Evolutionary conservation across 352 stramenopile genomes (phyloP), one percentile per base, ranked within the genome.

Genomic region (Elongisporangium anandrum): DNA sequence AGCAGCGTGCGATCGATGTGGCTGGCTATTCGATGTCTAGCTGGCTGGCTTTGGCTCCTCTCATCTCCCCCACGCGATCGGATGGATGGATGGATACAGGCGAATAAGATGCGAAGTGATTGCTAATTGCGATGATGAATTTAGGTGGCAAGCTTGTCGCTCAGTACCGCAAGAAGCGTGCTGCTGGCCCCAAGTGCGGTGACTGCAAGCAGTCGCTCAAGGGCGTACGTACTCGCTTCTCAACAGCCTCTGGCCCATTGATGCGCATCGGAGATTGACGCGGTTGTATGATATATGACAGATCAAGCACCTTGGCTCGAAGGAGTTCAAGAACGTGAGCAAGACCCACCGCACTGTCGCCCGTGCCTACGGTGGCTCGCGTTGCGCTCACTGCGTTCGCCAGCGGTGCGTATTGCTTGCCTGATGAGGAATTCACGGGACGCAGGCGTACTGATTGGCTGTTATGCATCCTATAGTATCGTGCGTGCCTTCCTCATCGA

Each of bases 401-500:
- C 70, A 97, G 70, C 84, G 94, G 73, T 86, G 64, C 21, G 69
- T 60, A 38, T 29, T n/a, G 41, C 24, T 16, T 68, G 34, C 22
- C 13, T 23, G 20, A 20, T 16, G 59, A 41, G n/a, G 19, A 39
- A 15, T 24, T 50, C 17, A 45, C 52, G 4, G 29, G 16, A n/a
- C n/a, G n/a, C n/a, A n/a, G n/a, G n/a, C n/a, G n/a, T n/a, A n/a
- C n/a, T n/a, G n/a, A n/a, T n/a, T 7, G 24, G n/a, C 12, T 53
- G 19, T 49, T 29, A 20, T 49, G 24, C 4, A 34, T 34, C 24
- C 24, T 3, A 34, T 64, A 84, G 85, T 61, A 98, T 99, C 73
- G 85, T 99, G 45, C 88, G 97, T 74, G 97, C 97, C 45, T 99
- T 99, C 80, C 79, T 99, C 56, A 97, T 99, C 79, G 97, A 99